Evolutionary conservation across 305 asterid species (phyloP).

Genomic region (Caryopteris hybrid): DNA sequence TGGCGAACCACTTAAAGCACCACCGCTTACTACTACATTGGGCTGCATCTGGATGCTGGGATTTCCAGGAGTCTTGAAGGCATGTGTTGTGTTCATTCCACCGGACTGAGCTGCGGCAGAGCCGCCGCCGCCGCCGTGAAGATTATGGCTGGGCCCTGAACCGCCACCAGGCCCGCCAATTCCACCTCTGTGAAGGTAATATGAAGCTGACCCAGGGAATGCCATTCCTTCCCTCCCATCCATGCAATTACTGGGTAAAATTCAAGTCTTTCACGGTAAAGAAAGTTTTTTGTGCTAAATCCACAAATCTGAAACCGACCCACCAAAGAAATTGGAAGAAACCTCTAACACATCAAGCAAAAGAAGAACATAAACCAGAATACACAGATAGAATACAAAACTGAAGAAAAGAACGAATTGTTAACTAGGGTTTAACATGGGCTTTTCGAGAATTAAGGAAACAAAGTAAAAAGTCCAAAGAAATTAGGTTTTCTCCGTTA

Average conservation of each 20-base stretch:
- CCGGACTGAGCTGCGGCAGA: conserved; percentile 27
- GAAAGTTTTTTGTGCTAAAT: background rate
- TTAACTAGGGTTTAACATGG: conserved; percentile 46
- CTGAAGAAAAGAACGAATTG: background rate
- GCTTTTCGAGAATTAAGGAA: conserved; percentile 28
- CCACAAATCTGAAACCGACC: conserved; percentile 22
- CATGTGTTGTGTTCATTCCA: conserved; percentile 32
- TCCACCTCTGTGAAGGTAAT: conserved; percentile 54
- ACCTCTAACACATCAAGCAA: conserved; percentile 10
- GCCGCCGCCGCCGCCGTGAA: conserved; percentile 27
- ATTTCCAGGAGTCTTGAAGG: conserved; percentile 35
- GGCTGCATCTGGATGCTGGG: conserved; percentile 38
- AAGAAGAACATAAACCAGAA: background rate
- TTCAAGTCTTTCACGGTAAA: conserved; percentile 2
- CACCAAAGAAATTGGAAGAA: conserved; percentile 11
- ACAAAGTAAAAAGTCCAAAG: conserved; percentile 1
- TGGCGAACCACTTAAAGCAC: conserved; percentile 30
- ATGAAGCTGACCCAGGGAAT: conserved; percentile 50
- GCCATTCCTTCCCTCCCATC: conserved; percentile 74
- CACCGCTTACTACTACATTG: conserved; percentile 38
- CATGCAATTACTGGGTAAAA: conserved; percentile 50
- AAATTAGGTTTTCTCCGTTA: conserved; percentile 1
- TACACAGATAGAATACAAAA: too few species aligned
- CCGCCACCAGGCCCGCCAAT: conserved; percentile 35
- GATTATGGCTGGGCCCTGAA: conserved; percentile 27